Percentiles rank a stretch among this genome's conserved stretches.
These are phyloP conservation scores for Cynara cardunculus DNA, from an alignment of 129 eudicot species.

Conservation along the genomic window DNA sequence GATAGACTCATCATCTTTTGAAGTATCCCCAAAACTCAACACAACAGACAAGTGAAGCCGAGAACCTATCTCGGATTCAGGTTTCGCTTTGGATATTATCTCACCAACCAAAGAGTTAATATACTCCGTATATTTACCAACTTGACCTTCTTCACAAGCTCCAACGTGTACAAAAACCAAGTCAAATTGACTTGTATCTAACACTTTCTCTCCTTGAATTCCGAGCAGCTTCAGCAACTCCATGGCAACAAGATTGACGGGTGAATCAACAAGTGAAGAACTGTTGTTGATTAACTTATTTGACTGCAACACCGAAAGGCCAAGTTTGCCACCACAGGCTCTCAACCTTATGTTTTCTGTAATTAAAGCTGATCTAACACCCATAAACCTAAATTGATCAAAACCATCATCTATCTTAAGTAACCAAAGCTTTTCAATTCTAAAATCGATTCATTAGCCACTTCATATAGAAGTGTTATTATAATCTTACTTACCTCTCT, in stretches of 20 bases:
- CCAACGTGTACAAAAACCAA: conserved; percentile 67
- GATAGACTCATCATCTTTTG: conserved; percentile 31
- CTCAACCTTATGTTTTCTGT: conserved; percentile 46
- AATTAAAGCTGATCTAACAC: conserved; percentile 75
- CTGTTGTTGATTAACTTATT: conserved; percentile 30
- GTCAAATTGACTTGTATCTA: conserved; percentile 58
- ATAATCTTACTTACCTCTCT: conserved; percentile 49
- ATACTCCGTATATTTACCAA: conserved; percentile 37
- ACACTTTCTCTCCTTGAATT: conserved; percentile 60
- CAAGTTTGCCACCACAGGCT: conserved; percentile 53
- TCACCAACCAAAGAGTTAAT: conserved; percentile 62
- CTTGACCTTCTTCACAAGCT: conserved; percentile 22
- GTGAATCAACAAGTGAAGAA: conserved; percentile 23
- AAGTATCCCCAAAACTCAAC: conserved; percentile 62
- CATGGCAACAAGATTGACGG: conserved; percentile 30
- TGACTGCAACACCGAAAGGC: conserved; percentile 48
- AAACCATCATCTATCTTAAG: not conserved
- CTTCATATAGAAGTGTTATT: not conserved
- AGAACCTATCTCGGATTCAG: conserved; percentile 55
- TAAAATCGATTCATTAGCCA: not conserved
- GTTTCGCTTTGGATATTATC: conserved; percentile 36
- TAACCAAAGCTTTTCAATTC: not conserved
- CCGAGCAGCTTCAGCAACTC: conserved; percentile 80
- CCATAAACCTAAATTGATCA: conserved; percentile 68
- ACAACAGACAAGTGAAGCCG: conserved; percentile 78